These are phyloP conservation scores for Penicillium coffeae DNA, from an alignment of 495 filamentous ascomycete genomes.

Conservation along the genomic window DNA sequence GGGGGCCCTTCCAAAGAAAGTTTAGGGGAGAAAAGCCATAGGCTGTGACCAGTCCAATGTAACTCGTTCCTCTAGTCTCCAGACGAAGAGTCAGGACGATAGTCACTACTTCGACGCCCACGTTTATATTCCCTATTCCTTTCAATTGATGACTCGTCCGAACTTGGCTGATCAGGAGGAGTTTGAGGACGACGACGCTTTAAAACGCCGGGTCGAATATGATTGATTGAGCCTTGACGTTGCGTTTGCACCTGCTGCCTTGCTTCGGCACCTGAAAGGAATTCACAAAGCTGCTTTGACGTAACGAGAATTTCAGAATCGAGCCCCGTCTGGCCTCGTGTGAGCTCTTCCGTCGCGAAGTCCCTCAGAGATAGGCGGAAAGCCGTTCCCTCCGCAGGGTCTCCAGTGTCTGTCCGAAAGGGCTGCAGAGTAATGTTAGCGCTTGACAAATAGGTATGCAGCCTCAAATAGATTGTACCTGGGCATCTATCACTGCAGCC, in stretches of 20 bases:
- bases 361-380: slow-evolving; percentile 4
- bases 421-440: slow-evolving; percentile 1
- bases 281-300: slow-evolving; percentile 14
- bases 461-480: slow-evolving; percentile 2
- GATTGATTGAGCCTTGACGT: slow-evolving; percentile 5
- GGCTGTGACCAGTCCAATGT: no score
- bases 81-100: slow-evolving; percentile 1
- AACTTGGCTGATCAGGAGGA: slow-evolving; percentile 10
- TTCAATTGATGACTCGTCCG: slow-evolving; percentile 1
- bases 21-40: no score
- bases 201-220: slow-evolving; percentile 1
- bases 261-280: slow-evolving; percentile 10
- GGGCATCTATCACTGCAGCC: not conserved
- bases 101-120: slow-evolving; percentile 7
- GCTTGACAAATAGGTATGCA: not conserved
- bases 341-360: slow-evolving; percentile 5
- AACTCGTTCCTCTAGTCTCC: not conserved
- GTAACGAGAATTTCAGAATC: slow-evolving; percentile 13
- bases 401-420: slow-evolving; percentile 10
- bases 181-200: slow-evolving; percentile 16
- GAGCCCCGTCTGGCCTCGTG: slow-evolving; percentile 2
- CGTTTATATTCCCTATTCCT: slow-evolving; percentile 6
- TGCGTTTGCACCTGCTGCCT: slow-evolving; percentile 1
- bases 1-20: no score
- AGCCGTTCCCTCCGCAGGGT: slow-evolving; percentile 1